Evolutionary conservation across 352 stramenopile species (phyloP), one percentile per base, ranked within the genome.

Genomic region (Phytopythium helicoides): DNA sequence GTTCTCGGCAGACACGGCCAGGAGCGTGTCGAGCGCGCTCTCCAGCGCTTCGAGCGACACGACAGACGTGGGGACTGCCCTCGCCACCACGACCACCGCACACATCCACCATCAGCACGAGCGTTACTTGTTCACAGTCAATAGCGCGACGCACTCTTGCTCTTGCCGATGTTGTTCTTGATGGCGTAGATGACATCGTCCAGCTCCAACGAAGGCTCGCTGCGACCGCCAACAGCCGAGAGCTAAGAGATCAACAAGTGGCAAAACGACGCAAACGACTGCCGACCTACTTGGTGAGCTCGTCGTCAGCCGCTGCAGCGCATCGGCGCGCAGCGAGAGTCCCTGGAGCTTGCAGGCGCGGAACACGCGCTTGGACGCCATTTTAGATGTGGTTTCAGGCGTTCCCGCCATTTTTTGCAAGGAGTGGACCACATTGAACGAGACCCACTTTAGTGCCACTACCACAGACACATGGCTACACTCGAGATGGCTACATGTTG

Each of bases 151-250:
- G 28, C 52, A 94, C 84, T 86, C 53, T 93, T 94, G 73, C 73
- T 92, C 40, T 79, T 81, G 69, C 93, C 85, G 57, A 94, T 93
- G 56, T 80, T 94, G 66, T 94, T 94, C 73, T 94, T 94, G 62
- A 94, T 71, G 18, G 85, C 85, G 62, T 86, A 93, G 44, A 94
- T 61, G 19, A 94, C 80, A 64, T 93, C 79, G 10, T 92, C 82
- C 16, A 94, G 73, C 51, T 86, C 64, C n/a, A 93, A 50, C 8
- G 76, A 87, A 5, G 80, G 52, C 49, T 94, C 79, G 64, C 82
- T 93, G 41, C 0, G 22, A 38, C 46, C 21, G 39, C 11, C 52
- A 25, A 14, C 25, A 26, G 23, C 16, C 9, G 33, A 34, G 18
- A 47, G 10, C 34, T 38, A n/a, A 12, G 15, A 56, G 34, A 18